Evolutionary conservation across 768 basidiomycete species (phyloP).

Genomic region (Clitopilus passeckerianus): DNA sequence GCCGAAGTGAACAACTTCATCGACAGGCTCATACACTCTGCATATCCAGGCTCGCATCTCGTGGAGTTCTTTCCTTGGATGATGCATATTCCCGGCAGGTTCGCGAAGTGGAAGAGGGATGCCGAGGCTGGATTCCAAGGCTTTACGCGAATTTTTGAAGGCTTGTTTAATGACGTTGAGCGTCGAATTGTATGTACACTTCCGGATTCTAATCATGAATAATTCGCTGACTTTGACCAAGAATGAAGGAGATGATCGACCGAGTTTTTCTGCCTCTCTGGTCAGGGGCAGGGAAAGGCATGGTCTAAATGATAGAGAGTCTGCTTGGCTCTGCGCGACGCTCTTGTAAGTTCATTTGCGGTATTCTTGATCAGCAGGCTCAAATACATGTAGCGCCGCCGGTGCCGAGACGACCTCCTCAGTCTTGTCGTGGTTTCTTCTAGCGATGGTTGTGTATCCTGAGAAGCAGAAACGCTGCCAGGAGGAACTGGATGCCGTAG

Average conservation of each 20-base stretch:
- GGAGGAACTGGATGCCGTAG: constrained; percentile 29
- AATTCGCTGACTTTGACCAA: not conserved
- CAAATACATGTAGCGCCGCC: not conserved
- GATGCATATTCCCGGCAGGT: not conserved
- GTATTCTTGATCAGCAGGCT: not conserved
- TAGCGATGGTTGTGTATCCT: constrained; percentile 32
- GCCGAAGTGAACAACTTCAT: not conserved
- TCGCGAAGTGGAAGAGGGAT: constrained; percentile 1
- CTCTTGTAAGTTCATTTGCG: not conserved
- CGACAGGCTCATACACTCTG: not conserved
- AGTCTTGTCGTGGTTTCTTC: constrained; percentile 28
- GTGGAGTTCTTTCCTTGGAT: constrained; percentile 5
- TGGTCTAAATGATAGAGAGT: not conserved
- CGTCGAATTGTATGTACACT: not conserved
- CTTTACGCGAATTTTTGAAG: not conserved
- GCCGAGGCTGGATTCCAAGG: not conserved
- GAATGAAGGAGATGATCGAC: not conserved
- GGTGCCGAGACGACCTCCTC: constrained; percentile 36
- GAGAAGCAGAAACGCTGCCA: constrained; percentile 33
- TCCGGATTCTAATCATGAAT: not conserved
- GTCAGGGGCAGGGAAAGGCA: not conserved
- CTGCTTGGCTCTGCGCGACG: not conserved
- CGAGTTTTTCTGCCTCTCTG: constrained; percentile 1
- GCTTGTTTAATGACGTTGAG: not conserved
- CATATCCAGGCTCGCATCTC: not conserved